A percentile compares a stretch with the other conserved stretches of the same genome.
Evolutionary conservation across 1,139 yeast species (phyloP).

Genomic region (Chernovozyma aurita): DNA sequence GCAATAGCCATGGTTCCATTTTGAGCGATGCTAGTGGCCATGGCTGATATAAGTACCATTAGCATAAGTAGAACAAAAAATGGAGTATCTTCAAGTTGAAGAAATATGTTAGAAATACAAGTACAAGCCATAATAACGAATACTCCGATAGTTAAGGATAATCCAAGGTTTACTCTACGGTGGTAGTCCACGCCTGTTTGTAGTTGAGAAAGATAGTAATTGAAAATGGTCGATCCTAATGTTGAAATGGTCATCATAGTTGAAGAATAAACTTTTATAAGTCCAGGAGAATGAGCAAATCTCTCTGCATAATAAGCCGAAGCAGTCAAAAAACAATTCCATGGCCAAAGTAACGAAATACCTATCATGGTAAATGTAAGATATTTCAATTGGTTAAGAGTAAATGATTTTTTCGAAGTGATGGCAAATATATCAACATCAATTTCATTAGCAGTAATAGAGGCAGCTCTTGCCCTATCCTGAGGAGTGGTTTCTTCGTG

Average conservation of each 20-base stretch:
- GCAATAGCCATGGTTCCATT: conserved; percentile 90
- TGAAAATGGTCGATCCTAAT: conserved; percentile 57
- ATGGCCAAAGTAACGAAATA: conserved; percentile 85
- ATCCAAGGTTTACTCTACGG: conserved; percentile 55
- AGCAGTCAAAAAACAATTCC: conserved; percentile 90
- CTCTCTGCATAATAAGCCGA: conserved; percentile 73
- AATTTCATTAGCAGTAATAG: neutral
- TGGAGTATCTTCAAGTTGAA: conserved; percentile 33
- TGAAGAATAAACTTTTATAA: conserved; percentile 65
- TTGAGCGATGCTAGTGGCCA: conserved; percentile 73
- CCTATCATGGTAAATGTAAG: conserved; percentile 68
- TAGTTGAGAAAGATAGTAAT: conserved; percentile 60
- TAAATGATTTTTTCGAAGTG: conserved; percentile 13
- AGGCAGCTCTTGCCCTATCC: neutral
- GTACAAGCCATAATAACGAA: conserved; percentile 51
- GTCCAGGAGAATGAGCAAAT: conserved; percentile 47
- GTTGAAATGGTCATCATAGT: conserved; percentile 91
- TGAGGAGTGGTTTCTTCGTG: neutral
- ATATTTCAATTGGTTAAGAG: conserved; percentile 46
- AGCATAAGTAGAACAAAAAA: conserved; percentile 49
- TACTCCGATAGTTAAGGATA: conserved; percentile 49
- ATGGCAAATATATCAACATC: conserved; percentile 9
- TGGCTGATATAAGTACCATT: conserved; percentile 55
- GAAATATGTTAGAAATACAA: conserved; percentile 41
- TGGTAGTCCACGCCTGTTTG: conserved; percentile 65